These are phyloP conservation scores for Lanmaoa pseudosensibilis DNA, from an alignment of 768 basidiomycete species.

Conservation along the genomic window DNA sequence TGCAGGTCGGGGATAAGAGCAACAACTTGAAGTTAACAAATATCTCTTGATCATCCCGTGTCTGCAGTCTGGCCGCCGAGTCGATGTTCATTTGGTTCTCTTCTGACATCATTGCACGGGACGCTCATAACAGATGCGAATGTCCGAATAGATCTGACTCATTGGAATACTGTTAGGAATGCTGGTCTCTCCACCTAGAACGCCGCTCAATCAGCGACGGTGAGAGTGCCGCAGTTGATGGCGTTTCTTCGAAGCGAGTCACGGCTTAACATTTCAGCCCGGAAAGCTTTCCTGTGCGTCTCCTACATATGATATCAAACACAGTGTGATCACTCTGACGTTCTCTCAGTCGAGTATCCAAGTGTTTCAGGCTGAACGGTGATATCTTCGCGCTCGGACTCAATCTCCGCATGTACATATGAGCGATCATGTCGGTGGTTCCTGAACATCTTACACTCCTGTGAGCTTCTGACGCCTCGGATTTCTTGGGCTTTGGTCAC, in stretches of 20 bases:
- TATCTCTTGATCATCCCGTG: neutral
- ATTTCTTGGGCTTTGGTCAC: neutral
- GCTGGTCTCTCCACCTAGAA: neutral
- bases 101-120: neutral
- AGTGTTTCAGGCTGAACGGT: neutral
- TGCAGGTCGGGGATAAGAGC: constrained; percentile 3
- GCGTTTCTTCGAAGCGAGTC: neutral
- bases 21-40: neutral
- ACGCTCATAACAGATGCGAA: neutral
- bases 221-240: neutral
- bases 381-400: neutral
- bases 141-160: constrained; percentile 1
- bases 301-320: neutral
- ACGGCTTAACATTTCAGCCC: neutral
- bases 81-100: neutral
- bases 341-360: neutral
- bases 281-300: neutral
- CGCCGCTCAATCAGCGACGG: constrained; percentile 6
- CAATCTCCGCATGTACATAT: neutral
- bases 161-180: neutral
- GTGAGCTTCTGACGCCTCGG: neutral
- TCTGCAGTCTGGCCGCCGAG: neutral
- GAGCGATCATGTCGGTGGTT: neutral
- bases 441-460: neutral
- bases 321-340: neutral